Evolutionary conservation across 148 eudicot species (phyloP).

Genomic region (Vaccinium darrowii): DNA sequence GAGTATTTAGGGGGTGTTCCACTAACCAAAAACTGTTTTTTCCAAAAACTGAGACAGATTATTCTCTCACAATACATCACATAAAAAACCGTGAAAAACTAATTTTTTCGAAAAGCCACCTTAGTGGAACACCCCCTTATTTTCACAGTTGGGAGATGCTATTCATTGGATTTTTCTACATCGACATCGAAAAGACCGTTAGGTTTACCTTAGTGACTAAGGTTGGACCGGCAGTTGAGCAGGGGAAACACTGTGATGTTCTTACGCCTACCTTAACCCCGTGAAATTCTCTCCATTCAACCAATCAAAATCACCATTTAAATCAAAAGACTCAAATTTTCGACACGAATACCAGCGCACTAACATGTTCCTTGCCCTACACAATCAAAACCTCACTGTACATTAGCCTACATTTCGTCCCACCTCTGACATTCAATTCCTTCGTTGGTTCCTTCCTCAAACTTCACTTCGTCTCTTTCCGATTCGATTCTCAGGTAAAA

Average conservation of each 20-base stretch:
- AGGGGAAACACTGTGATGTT: background rate
- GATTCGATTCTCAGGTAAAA: background rate
- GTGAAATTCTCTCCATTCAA: background rate
- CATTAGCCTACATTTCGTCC: background rate
- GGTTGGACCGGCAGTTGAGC: constrained; percentile 8
- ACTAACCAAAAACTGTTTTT: too few species aligned
- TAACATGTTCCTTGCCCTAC: background rate
- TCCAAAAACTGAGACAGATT: too few species aligned
- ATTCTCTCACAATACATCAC: too few species aligned
- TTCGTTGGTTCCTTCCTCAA: too few species aligned
- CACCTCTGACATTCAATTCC: background rate
- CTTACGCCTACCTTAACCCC: background rate
- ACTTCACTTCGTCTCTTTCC: too few species aligned
- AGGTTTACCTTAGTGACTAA: background rate
- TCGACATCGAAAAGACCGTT: background rate
- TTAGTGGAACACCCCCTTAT: too few species aligned
- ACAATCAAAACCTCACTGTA: background rate
- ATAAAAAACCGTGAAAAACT: too few species aligned
- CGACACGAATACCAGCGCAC: too few species aligned
- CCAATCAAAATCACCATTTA: background rate
- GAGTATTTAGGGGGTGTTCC: too few species aligned
- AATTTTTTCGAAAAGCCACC: too few species aligned
- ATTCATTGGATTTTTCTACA: too few species aligned
- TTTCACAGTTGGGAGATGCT: too few species aligned
- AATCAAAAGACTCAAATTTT: background rate